These are phyloP conservation scores for Globisporangium carolinianum DNA, from an alignment of 352 stramenopile species.

Conservation along the genomic window DNA sequence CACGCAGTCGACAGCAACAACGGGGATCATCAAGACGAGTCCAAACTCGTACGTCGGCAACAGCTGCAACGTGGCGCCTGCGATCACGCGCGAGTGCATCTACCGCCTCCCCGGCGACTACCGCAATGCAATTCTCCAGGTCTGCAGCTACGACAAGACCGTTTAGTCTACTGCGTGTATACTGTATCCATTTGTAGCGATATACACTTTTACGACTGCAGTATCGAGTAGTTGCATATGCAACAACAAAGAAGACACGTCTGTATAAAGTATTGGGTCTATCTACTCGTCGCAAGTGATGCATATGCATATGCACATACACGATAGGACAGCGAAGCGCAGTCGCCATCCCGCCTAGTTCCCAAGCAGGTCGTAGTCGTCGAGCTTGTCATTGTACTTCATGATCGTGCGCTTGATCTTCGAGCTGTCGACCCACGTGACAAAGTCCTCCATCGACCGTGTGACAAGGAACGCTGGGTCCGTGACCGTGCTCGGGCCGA, in stretches of 20 bases:
- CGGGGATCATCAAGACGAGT: constrained; percentile 29
- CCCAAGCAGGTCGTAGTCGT: constrained; percentile 99
- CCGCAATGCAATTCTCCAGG: constrained; percentile 19
- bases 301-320: background rate
- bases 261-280: no score
- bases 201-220: no score
- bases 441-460: constrained; percentile 98
- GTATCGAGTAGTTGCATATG: no score
- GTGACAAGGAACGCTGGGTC: constrained; percentile 98
- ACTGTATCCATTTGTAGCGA: no score
- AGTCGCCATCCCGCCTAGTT: constrained; percentile 49
- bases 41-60: constrained; percentile 64
- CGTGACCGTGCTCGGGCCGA: constrained; percentile 87
- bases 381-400: constrained; percentile 99
- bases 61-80: constrained; percentile 31
- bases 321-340: no score
- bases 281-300: no score
- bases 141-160: constrained; percentile 42
- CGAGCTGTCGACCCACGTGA: constrained; percentile 98
- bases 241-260: no score
- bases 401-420: constrained; percentile 97
- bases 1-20: constrained; percentile 26
- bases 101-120: constrained; percentile 42
- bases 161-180: constrained; percentile 12
- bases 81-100: constrained; percentile 28